Evolutionary conservation across 1,139 yeast species (phyloP).

Genomic region (Meyerozyma elateridarum): DNA sequence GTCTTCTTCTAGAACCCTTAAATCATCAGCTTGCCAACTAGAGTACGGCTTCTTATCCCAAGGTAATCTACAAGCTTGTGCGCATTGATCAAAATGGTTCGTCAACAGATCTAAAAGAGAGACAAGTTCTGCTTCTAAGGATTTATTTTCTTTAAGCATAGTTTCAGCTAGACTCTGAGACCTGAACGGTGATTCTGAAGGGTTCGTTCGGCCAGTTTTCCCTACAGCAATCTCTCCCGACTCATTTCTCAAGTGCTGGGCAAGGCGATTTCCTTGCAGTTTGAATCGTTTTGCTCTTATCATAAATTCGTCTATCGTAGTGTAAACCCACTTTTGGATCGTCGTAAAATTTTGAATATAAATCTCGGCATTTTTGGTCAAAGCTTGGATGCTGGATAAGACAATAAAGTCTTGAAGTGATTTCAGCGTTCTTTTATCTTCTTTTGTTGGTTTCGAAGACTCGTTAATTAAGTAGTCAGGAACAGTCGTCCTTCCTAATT

Average conservation of each 20-base stretch:
- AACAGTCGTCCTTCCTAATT: neutral
- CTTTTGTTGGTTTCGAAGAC: neutral
- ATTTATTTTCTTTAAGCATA: conserved; percentile 33
- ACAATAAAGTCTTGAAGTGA: conserved; percentile 1
- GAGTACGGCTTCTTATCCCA: conserved; percentile 17
- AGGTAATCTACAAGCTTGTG: conserved; percentile 28
- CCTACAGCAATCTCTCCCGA: neutral
- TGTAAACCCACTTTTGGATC: neutral
- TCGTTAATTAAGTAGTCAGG: neutral
- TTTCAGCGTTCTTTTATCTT: neutral
- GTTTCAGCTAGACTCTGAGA: conserved; percentile 4
- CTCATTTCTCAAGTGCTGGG: neutral
- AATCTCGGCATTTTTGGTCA: neutral
- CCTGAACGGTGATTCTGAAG: conserved; percentile 1
- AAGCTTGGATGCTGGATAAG: neutral
- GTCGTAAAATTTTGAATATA: neutral
- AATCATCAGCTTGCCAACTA: conserved; percentile 17
- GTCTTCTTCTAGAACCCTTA: conserved; percentile 33
- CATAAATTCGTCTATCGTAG: neutral
- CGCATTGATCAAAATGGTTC: conserved; percentile 77
- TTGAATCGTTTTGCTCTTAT: neutral
- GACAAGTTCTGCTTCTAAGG: conserved; percentile 68
- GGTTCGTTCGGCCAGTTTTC: too few relatives aligned
- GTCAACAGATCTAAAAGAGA: conserved; percentile 66
- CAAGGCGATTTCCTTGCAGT: neutral